Evolutionary conservation across 371 early-diverging fungal species (phyloP).

Genomic region (Batrachochytrium dendrobatidis): DNA sequence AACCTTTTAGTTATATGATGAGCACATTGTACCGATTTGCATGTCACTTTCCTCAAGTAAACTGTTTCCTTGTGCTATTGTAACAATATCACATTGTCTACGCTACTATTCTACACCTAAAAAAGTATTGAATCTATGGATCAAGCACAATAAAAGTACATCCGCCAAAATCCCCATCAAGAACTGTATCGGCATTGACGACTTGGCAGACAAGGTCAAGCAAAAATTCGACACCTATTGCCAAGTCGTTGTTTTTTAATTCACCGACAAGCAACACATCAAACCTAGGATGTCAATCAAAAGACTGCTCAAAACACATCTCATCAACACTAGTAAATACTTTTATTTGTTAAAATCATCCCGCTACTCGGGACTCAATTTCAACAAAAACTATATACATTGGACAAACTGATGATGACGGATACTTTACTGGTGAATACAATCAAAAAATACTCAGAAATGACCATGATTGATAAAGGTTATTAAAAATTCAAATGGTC

Average conservation of each 20-base stretch:
- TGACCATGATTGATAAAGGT: not conserved
- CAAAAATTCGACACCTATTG: not conserved
- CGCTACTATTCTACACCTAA: too few relatives aligned
- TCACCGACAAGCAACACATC: not conserved
- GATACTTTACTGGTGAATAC: not conserved
- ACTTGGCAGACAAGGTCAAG: not conserved
- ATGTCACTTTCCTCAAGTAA: too few relatives aligned
- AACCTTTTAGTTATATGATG: too few relatives aligned
- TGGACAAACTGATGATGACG: not conserved
- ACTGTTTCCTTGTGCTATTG: too few relatives aligned
- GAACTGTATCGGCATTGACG: not conserved
- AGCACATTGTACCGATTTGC: too few relatives aligned
- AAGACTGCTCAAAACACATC: too few relatives aligned
- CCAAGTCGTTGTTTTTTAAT: not conserved
- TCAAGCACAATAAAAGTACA: not conserved
- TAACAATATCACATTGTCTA: too few relatives aligned
- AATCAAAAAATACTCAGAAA: not conserved
- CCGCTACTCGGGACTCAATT: too few relatives aligned
- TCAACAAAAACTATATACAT: conserved; percentile 1
- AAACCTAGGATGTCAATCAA: not conserved
- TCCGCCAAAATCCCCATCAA: not conserved
- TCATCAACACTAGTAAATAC: too few relatives aligned
- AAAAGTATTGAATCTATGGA: not conserved
- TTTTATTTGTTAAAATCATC: too few relatives aligned
- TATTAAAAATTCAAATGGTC: not conserved